Conservation (phyloP, 2,329 filamentous ascomycete species). For the Ascochyta clinopodiicola region DNA sequence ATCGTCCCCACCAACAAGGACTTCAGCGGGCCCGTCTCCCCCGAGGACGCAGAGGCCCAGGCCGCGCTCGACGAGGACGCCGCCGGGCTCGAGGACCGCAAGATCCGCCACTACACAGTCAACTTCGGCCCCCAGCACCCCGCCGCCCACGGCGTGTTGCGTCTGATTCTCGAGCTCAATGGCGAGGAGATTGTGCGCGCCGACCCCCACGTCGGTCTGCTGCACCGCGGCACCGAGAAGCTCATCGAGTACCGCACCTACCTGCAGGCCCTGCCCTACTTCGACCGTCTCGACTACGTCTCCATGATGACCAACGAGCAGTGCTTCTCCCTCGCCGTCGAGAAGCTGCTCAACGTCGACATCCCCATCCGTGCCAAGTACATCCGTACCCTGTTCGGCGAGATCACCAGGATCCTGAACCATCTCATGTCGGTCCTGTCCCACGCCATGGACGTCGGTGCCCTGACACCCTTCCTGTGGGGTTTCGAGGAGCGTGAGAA, state of each 20-base stretch:
- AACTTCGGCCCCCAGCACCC: constrained; percentile 99
- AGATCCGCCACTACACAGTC: constrained; percentile 98
- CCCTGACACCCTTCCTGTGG: constrained; percentile 97
- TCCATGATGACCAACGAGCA: constrained; percentile 99
- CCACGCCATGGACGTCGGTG: constrained; percentile 98
- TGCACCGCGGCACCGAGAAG: constrained; percentile 98
- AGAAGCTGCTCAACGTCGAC: constrained; percentile 97
- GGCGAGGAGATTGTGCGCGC: constrained; percentile 97
- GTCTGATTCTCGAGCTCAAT: constrained; percentile 95
- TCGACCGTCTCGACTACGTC: constrained; percentile 97
- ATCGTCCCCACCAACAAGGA: constrained; percentile 70
- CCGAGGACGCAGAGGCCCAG: constrained; percentile 53
- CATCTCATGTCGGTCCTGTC: constrained; percentile 98
- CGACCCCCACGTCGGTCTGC: constrained; percentile 93
- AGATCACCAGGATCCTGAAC: constrained; percentile 93
- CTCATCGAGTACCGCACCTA: constrained; percentile 99
- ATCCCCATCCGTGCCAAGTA: constrained; percentile 95
- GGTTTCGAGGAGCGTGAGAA: constrained; percentile 99
- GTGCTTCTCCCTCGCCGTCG: constrained; percentile 91
- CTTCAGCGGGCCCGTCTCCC: constrained; percentile 61
- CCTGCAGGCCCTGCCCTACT: constrained; percentile 96
- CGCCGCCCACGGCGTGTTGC: constrained; percentile 96
- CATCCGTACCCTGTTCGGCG: constrained; percentile 93
- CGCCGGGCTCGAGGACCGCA: constrained; percentile 64
- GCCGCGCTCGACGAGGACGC: constrained; percentile 55